Evolutionary conservation across 176 grass and related monocot genomes (phyloP).

Genomic region (Zea luxurians): DNA sequence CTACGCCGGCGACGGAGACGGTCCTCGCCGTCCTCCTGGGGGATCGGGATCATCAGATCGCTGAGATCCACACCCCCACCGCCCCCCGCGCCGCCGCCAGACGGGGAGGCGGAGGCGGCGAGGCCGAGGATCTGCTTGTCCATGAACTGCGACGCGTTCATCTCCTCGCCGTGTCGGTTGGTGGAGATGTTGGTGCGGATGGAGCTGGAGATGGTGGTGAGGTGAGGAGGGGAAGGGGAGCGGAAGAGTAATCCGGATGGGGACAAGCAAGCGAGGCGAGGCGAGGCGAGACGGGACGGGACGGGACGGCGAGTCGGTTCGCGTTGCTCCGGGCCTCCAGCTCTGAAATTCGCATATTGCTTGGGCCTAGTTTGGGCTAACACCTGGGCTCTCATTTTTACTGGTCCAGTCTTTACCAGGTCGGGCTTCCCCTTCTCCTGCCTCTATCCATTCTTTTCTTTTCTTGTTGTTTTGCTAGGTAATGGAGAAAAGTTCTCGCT

Average conservation of each 20-base stretch:
- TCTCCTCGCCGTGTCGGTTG: slow-evolving; percentile 10
- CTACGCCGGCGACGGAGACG: slow-evolving; percentile 37
- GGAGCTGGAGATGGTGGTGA: slow-evolving; percentile 26
- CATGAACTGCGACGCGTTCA: slow-evolving; percentile 62
- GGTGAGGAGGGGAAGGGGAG: slow-evolving; percentile 4
- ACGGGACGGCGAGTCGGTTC: not conserved
- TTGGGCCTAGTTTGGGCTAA: not conserved
- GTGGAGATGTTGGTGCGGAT: not conserved
- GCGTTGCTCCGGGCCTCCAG: not conserved
- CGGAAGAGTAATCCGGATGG: slow-evolving; percentile 22
- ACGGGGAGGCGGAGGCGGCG: slow-evolving; percentile 35
- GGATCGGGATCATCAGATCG: slow-evolving; percentile 65
- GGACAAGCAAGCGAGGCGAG: slow-evolving; percentile 6
- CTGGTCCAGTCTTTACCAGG: not conserved
- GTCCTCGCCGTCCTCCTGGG: slow-evolving; percentile 52
- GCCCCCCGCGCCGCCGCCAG: not conserved
- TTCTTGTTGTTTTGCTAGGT: too few species aligned
- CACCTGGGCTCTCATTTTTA: not conserved
- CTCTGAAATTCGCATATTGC: not conserved
- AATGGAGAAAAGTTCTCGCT: too few species aligned
- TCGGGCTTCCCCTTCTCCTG: not conserved
- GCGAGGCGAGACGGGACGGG: not conserved
- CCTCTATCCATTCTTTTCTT: not conserved
- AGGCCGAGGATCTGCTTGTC: slow-evolving; percentile 64
- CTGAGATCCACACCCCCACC: slow-evolving; percentile 45